Evolutionary conservation across 768 basidiomycete species (phyloP), one percentile per base, ranked within the genome.

Genomic region (Podaxis pistillaris): DNA sequence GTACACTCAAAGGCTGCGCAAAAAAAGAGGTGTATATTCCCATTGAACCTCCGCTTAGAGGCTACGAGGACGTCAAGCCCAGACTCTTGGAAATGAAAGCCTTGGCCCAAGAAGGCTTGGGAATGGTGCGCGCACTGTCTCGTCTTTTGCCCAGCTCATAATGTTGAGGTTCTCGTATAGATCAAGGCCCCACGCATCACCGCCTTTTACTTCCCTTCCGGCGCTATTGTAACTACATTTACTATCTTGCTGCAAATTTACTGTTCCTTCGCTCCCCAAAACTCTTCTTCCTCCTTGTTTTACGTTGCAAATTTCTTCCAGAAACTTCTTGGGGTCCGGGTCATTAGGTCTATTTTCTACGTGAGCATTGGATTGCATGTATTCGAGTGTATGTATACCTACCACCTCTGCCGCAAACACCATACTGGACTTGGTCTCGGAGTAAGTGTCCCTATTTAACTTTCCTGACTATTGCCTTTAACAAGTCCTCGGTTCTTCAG

Each of bases 41-140:
- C 4, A 86, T 94, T 52, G 84, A 90, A 22, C 93, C 93, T 0
- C 90, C 88, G 1, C 76, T 94, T 33, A 67, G 76, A 3, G 86
- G 88, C 0, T 93, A 93, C 68, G 88, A 91, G 1, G 91, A 92
- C 38, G 91, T 94, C 26, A 93, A 92, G 69, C 90, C 90, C 2
- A 84, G 92, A 8, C 71, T 94, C 24, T 74, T 93, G 22, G 79
- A 84, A 60, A 94, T 93, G 92, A 93, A 91, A 69, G 86, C 86
- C 0, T 79, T 90, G 26, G 89, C 92, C 0, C 89, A 93, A 69
- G 90, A 90, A 69, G 81, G 85, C 1, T 81, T 94, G 17, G 91
- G 92, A 28, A 91, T 90, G 89, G 91, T 89, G 60, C 26, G 85
- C 36, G 60, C 36, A 28, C 57, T 7, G 19, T 50, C n/a, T 33